phyloP scores from a whole-genome alignment of 2,329 filamentous ascomycete species.

The Hortaea werneckii region DNA sequence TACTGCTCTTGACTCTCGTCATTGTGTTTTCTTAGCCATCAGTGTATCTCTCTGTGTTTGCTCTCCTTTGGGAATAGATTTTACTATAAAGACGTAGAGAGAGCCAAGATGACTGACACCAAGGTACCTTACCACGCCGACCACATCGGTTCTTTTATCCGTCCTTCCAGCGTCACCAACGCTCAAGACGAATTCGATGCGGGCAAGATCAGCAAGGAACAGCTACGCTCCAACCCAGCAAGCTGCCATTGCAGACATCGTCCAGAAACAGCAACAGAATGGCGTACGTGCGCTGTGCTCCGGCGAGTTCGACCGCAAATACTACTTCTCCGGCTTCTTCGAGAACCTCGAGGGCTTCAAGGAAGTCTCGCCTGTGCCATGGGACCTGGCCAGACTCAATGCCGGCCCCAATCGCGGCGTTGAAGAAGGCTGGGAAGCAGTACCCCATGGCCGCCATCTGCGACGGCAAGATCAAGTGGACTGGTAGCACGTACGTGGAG shows the following conservation, averaged over 20 bases:
- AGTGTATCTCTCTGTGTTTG: background rate
- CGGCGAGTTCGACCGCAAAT: conserved; percentile 51
- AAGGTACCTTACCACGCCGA: conserved; percentile 59
- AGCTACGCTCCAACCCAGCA: conserved; percentile 54
- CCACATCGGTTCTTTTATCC: conserved; percentile 62
- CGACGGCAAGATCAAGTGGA: conserved; percentile 27
- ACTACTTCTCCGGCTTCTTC: conserved; percentile 30
- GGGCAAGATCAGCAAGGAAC: conserved; percentile 43
- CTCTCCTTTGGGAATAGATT: background rate
- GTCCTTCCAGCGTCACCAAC: conserved; percentile 51
- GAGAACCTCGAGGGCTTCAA: conserved; percentile 30
- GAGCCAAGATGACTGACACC: conserved; percentile 9
- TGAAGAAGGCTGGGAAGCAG: conserved; percentile 30
- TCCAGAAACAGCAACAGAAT: conserved; percentile 53
- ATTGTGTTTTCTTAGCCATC: background rate
- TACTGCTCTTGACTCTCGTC: background rate
- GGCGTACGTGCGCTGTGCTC: conserved; percentile 56
- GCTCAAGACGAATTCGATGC: conserved; percentile 48
- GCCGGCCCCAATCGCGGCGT: conserved; percentile 27
- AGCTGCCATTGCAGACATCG: conserved; percentile 54
- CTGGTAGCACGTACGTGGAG: conserved; percentile 25
- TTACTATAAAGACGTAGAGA: background rate
- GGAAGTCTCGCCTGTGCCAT: conserved; percentile 27
- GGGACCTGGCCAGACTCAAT: conserved; percentile 26
- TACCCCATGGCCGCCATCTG: conserved; percentile 30